Percentiles rank a stretch among this genome's conserved stretches.
phyloP scores from a whole-genome alignment of 2,329 filamentous ascomycete genomes.

The Cercospora sp. region DNA sequence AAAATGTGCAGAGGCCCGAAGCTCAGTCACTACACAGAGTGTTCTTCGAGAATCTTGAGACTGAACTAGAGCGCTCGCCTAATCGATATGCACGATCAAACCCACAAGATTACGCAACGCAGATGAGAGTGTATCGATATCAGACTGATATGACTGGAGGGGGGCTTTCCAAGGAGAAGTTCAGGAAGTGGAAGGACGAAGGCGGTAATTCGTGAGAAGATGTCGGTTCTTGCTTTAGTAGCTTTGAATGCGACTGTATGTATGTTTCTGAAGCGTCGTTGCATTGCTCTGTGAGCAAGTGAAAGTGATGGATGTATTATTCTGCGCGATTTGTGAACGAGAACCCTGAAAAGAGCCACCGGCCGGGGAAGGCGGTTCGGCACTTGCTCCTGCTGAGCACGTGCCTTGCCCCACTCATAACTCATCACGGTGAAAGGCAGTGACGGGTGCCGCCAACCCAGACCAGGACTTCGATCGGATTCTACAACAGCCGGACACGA shows the following conservation, averaged over 20 bases:
- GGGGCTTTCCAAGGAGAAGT: not conserved
- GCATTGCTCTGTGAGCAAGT: not conserved
- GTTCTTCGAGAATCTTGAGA: not conserved
- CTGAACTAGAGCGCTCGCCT: not conserved
- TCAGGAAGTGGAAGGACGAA: not conserved
- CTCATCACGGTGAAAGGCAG: conserved; percentile 5
- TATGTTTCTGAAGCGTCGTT: not conserved
- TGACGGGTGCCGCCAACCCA: not conserved
- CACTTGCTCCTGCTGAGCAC: not conserved
- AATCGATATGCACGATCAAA: not conserved
- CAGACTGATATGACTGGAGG: not conserved
- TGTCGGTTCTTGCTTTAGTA: not conserved
- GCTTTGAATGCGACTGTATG: not conserved
- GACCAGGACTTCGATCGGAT: not conserved
- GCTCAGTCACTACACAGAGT: not conserved
- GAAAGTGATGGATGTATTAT: not conserved
- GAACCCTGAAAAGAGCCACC: not conserved
- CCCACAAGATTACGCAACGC: not conserved
- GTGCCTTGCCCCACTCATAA: conserved; percentile 1
- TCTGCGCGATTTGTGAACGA: not conserved
- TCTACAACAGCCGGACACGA: not conserved
- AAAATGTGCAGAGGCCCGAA: not conserved
- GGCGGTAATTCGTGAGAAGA: not conserved
- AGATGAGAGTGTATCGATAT: not conserved
- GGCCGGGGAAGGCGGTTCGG: not conserved